A percentile compares a stretch with the other conserved stretches of the same genome.
phyloP scores from a whole-genome alignment of 2,329 filamentous ascomycete species.

The Ceratocystis alfenasii region DNA sequence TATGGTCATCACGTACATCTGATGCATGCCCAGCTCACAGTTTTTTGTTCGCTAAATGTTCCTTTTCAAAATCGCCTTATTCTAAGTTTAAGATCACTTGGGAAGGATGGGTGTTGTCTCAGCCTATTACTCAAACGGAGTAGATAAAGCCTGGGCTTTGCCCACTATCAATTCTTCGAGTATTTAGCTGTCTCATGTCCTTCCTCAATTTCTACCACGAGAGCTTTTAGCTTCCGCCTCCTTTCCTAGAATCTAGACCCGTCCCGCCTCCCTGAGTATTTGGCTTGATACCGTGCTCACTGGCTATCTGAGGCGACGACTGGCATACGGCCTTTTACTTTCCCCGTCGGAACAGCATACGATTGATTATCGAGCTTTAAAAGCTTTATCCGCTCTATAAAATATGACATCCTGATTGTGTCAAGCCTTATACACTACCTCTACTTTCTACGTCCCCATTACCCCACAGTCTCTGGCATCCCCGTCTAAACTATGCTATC shows the following conservation, averaged over 20 bases:
- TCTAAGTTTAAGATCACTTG: not conserved
- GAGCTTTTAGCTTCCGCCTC: not conserved
- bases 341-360: not conserved
- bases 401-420: not conserved
- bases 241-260: not conserved
- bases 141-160: not conserved
- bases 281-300: not conserved
- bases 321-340: not conserved
- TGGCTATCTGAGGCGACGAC: not conserved
- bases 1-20: conserved; percentile 13
- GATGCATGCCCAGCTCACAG: conserved; percentile 21
- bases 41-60: not conserved
- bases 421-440: not conserved
- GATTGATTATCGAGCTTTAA: not conserved
- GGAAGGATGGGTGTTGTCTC: not conserved
- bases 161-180: not conserved
- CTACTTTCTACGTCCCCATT: not conserved
- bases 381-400: not conserved
- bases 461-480: not conserved
- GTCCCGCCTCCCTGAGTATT: not conserved
- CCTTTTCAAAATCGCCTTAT: conserved; percentile 1
- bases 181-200: not conserved
- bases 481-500: no score
- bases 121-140: not conserved
- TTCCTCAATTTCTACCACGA: not conserved